Evolutionary conservation across 192 early-diverging fungal species (phyloP).

Genomic region (Endogone sp.): DNA sequence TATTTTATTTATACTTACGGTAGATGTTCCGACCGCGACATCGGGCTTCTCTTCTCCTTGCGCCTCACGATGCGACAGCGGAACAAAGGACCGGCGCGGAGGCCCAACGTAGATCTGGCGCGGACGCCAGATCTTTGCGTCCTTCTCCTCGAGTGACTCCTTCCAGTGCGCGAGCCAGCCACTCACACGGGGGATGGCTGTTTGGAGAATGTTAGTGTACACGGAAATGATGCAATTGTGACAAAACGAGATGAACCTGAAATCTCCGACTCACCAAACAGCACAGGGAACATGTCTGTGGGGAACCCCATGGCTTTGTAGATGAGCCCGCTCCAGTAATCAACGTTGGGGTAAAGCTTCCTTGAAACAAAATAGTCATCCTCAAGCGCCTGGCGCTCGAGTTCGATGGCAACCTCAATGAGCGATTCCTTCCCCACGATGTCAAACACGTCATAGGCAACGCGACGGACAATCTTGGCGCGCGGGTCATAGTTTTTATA

Average conservation of each 20-base stretch:
- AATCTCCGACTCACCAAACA: constrained; percentile 46
- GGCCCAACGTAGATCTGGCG: constrained; percentile 60
- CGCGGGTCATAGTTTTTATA: constrained; percentile 67
- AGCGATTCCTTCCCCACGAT: constrained; percentile 53
- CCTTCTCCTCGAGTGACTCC: constrained; percentile 48
- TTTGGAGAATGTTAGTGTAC: constrained; percentile 4
- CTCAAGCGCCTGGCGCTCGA: constrained; percentile 51
- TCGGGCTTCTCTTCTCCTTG: not conserved
- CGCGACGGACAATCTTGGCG: constrained; percentile 54
- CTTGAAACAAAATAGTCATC: constrained; percentile 63
- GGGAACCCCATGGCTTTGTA: constrained; percentile 72
- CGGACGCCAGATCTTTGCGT: constrained; percentile 61
- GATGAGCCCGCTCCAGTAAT: constrained; percentile 52
- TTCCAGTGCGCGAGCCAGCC: constrained; percentile 69
- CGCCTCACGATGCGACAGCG: constrained; percentile 17
- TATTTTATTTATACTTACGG: no score
- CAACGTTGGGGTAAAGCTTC: constrained; percentile 58
- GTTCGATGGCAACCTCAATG: constrained; percentile 60
- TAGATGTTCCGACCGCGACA: not conserved
- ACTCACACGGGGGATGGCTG: constrained; percentile 36
- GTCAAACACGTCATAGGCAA: constrained; percentile 66
- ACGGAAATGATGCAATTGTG: no score
- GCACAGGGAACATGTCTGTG: constrained; percentile 69
- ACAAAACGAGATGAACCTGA: no score
- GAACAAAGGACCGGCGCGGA: constrained; percentile 36